phyloP scores from a whole-genome alignment of 2,329 filamentous ascomycete genomes.

The Whalleya microplaca region DNA sequence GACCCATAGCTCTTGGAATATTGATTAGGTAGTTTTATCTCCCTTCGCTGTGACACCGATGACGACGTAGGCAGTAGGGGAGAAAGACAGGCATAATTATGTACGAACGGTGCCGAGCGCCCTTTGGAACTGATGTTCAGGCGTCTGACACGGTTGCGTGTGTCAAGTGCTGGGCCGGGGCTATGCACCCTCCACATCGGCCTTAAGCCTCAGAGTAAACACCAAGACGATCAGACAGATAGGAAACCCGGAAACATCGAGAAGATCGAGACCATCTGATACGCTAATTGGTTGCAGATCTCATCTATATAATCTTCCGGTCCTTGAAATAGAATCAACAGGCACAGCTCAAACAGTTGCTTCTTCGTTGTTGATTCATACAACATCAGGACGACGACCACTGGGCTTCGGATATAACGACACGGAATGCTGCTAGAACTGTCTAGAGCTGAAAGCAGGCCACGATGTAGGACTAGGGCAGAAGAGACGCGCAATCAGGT shows the following conservation, averaged over 20 bases:
- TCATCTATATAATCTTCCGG: too few species aligned
- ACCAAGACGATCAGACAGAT: neutral
- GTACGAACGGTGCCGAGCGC: conserved; percentile 12
- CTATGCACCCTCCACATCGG: neutral
- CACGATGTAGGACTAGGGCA: neutral
- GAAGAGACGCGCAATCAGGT: neutral
- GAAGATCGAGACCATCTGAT: neutral
- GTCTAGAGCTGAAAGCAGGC: too few species aligned
- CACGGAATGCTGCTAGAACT: too few species aligned
- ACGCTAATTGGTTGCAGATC: neutral
- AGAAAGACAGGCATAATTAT: conserved; percentile 10
- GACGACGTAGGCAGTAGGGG: conserved; percentile 9
- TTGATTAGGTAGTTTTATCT: too few species aligned
- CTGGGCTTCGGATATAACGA: too few species aligned
- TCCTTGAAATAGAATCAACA: too few species aligned
- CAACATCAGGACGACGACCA: too few species aligned
- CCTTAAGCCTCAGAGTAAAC: neutral
- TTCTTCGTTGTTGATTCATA: too few species aligned
- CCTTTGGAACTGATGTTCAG: conserved; percentile 4
- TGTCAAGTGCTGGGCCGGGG: conserved; percentile 16
- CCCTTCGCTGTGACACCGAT: neutral
- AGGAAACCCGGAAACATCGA: neutral
- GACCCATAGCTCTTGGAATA: conserved; percentile 4
- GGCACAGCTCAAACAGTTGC: too few species aligned
- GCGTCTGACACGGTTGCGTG: conserved; percentile 22